Percentiles rank a stretch among this genome's conserved stretches.
phyloP scores from a whole-genome alignment of 768 basidiomycete species.

The Auricularia sp. region DNA sequence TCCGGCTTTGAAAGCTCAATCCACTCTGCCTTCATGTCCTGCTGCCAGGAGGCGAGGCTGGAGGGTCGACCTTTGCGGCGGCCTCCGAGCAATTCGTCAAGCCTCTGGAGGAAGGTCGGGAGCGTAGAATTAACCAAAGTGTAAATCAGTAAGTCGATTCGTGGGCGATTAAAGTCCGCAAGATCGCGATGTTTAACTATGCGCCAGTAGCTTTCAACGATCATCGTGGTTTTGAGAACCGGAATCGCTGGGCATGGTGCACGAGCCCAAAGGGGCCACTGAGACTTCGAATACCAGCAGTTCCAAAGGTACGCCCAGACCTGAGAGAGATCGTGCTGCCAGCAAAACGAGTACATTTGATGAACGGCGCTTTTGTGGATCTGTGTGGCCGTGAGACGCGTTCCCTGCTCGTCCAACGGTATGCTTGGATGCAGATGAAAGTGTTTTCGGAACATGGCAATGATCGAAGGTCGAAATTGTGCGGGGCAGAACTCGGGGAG shows the following conservation, averaged over 20 bases:
- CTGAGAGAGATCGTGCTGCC: constrained; percentile 13
- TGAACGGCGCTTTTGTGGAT: constrained; percentile 3
- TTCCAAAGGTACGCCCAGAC: constrained; percentile 23
- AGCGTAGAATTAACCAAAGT: too few relatives aligned
- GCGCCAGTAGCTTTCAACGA: too few relatives aligned
- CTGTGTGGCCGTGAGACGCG: too few relatives aligned
- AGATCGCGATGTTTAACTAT: too few relatives aligned
- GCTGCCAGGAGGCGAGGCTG: too few relatives aligned
- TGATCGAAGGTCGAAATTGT: constrained; percentile 8
- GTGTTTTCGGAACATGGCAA: constrained; percentile 12
- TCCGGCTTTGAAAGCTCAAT: too few relatives aligned
- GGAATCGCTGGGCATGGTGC: constrained; percentile 17
- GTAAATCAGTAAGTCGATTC: too few relatives aligned
- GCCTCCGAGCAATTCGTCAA: too few relatives aligned
- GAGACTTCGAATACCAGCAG: constrained; percentile 18
- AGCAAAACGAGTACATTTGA: constrained; percentile 18
- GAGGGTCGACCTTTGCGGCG: too few relatives aligned
- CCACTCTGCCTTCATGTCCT: too few relatives aligned
- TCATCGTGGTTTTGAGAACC: neutral
- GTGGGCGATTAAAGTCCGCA: too few relatives aligned
- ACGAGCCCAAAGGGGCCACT: constrained; percentile 17
- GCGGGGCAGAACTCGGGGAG: constrained; percentile 1
- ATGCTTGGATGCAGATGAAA: constrained; percentile 13
- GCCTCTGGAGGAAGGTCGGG: too few relatives aligned
- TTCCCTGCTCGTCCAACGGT: constrained; percentile 7